Conservation (phyloP, 2,329 filamentous ascomycete genomes). For the Pleoardoris graminearum region DNA sequence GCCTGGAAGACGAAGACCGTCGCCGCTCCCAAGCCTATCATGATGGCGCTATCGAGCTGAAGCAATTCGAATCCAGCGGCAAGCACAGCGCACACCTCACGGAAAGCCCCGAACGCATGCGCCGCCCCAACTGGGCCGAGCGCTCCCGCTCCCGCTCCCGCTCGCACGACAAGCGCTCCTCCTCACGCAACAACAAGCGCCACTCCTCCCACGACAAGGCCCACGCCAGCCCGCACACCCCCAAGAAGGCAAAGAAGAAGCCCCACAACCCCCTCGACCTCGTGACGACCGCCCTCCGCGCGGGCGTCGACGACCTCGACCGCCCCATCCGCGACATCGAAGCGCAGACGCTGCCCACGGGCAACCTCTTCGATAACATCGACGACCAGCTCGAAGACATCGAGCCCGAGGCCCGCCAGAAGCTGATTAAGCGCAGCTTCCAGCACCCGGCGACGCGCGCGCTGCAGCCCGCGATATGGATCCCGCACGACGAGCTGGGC, state of each 20-base stretch:
- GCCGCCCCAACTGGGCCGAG: slow-evolving; percentile 33
- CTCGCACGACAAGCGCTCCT: slow-evolving; percentile 25
- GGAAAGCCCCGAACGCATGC: slow-evolving; percentile 24
- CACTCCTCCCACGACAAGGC: slow-evolving; percentile 2
- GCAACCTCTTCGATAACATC: slow-evolving; percentile 82
- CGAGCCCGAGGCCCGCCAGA: slow-evolving; percentile 84
- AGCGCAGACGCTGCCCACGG: slow-evolving; percentile 63
- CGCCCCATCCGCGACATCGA: slow-evolving; percentile 42
- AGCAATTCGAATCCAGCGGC: slow-evolving; percentile 24
- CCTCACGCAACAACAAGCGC: neutral
- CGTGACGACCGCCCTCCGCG: slow-evolving; percentile 31
- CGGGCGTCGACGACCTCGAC: slow-evolving; percentile 33
- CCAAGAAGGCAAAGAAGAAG: slow-evolving; percentile 23
- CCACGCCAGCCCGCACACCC: slow-evolving; percentile 11
- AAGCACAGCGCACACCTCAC: slow-evolving; percentile 11
- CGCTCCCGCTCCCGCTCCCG: slow-evolving; percentile 33
- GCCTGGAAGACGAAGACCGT: slow-evolving; percentile 32
- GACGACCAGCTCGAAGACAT: slow-evolving; percentile 95
- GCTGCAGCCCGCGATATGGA: slow-evolving; percentile 86
- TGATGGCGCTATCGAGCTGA: slow-evolving; percentile 34
- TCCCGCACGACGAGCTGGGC: slow-evolving; percentile 86
- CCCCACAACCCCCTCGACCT: slow-evolving; percentile 30
- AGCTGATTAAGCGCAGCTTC: slow-evolving; percentile 84
- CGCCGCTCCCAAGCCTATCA: slow-evolving; percentile 18
- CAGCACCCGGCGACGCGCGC: slow-evolving; percentile 86